Conservation (phyloP, 169 alveolate genomes). For the Cryptosporidium tyzzeri region DNA sequence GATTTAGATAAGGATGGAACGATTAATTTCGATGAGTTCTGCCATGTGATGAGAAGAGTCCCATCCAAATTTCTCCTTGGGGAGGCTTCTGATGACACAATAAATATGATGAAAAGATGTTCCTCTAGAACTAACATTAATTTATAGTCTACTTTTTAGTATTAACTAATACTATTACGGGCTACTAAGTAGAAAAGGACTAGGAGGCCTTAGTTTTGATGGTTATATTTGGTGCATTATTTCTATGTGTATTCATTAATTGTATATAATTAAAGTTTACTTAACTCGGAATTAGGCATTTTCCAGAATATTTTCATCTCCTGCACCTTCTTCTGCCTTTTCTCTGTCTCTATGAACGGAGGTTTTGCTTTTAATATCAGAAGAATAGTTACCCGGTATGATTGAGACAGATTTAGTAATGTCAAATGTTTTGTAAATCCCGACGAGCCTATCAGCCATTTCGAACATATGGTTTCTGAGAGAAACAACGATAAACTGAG, state of each 20-base stretch:
- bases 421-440: slow-evolving; percentile 93
- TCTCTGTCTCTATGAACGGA: background rate
- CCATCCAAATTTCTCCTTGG: slow-evolving; percentile 78
- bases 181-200: background rate
- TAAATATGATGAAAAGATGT: slow-evolving; percentile 71
- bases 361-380: background rate
- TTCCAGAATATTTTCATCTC: background rate
- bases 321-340: background rate
- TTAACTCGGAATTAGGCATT: background rate
- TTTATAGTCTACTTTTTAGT: slow-evolving; percentile 2
- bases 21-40: slow-evolving; percentile 78
- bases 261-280: background rate
- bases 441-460: slow-evolving; percentile 92
- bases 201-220: background rate
- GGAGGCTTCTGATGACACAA: slow-evolving; percentile 77
- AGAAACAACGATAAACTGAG: slow-evolving; percentile 97
- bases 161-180: slow-evolving; percentile 1
- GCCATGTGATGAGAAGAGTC: slow-evolving; percentile 78
- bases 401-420: slow-evolving; percentile 90
- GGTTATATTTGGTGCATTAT: background rate
- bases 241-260: background rate
- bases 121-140: slow-evolving; percentile 67
- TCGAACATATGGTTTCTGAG: slow-evolving; percentile 97
- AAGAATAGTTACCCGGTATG: slow-evolving; percentile 80
- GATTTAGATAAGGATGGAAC: slow-evolving; percentile 79